These are phyloP conservation scores for Chrysoporthe austroafricana DNA, from an alignment of 2,329 filamentous ascomycete species.

Conservation along the genomic window DNA sequence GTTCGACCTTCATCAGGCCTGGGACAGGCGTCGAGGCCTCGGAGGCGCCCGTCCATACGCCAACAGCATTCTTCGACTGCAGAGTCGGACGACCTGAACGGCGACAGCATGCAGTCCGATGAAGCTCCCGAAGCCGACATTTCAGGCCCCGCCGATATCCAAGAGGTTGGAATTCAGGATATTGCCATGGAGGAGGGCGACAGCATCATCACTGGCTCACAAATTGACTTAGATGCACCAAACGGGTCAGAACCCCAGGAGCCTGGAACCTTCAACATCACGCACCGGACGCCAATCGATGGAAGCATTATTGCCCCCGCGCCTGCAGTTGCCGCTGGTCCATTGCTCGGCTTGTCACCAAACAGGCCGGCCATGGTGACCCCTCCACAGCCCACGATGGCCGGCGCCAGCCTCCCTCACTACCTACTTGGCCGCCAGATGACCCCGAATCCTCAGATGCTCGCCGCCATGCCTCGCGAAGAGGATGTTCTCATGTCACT, in stretches of 20 bases:
- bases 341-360: constrained; percentile 73
- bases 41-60: constrained; percentile 81
- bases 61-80: constrained; percentile 84
- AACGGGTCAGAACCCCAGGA: constrained; percentile 85
- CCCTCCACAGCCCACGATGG: constrained; percentile 74
- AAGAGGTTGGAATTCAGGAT: constrained; percentile 84
- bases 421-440: constrained; percentile 78
- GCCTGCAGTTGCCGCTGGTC: constrained; percentile 47
- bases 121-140: constrained; percentile 77
- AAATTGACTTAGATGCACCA: constrained; percentile 75
- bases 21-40: constrained; percentile 57
- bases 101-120: constrained; percentile 81
- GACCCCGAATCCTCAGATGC: constrained; percentile 71
- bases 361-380: constrained; percentile 71
- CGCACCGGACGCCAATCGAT: constrained; percentile 81
- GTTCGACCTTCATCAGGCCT: constrained; percentile 57
- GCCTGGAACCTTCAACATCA: constrained; percentile 90
- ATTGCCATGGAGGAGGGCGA: constrained; percentile 80
- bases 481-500: constrained; percentile 98
- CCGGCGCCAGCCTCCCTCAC: constrained; percentile 73
- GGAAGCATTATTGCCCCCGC: constrained; percentile 78
- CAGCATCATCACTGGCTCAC: constrained; percentile 74
- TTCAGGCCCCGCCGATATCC: constrained; percentile 78
- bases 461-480: constrained; percentile 92
- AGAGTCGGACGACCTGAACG: constrained; percentile 83